Evolutionary conservation across 1,284 basidiomycete genomes (phyloP).

Genomic region (Puccinia polysora): DNA sequence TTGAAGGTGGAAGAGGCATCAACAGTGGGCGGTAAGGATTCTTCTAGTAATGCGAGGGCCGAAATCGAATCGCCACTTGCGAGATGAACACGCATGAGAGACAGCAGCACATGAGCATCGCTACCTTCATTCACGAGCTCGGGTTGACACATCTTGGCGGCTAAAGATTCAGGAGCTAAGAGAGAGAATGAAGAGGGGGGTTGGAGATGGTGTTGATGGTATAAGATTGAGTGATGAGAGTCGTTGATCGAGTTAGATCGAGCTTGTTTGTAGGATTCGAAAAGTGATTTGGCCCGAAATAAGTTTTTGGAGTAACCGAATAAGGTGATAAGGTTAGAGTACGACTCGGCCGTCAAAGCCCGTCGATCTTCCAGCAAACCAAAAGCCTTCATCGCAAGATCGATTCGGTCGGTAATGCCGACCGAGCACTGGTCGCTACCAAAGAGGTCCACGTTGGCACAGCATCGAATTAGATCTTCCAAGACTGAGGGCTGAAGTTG

Average conservation of each 20-base stretch:
- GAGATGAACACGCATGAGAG: slow-evolving; percentile 33
- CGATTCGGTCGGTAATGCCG: neutral
- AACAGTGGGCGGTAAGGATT: slow-evolving; percentile 1
- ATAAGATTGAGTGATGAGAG: neutral
- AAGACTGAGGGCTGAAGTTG: slow-evolving; percentile 34
- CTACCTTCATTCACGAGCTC: slow-evolving; percentile 17
- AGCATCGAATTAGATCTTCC: slow-evolving; percentile 23
- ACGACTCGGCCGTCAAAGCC: slow-evolving; percentile 22
- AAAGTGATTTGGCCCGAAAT: slow-evolving; percentile 11
- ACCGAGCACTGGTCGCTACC: neutral
- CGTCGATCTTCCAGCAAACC: slow-evolving; percentile 25
- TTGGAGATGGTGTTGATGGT: slow-evolving; percentile 19
- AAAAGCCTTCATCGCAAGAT: slow-evolving; percentile 34
- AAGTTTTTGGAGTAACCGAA: slow-evolving; percentile 22
- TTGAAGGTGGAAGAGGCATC: slow-evolving; percentile 2
- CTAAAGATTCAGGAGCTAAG: neutral
- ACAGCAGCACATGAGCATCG: slow-evolving; percentile 21
- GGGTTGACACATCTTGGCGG: slow-evolving; percentile 2
- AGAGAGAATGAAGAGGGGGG: slow-evolving; percentile 9
- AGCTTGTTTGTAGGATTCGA: slow-evolving; percentile 31
- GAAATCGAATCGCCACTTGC: slow-evolving; percentile 34
- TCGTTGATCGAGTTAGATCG: slow-evolving; percentile 1
- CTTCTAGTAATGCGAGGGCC: slow-evolving; percentile 33
- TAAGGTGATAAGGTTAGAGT: slow-evolving; percentile 18
- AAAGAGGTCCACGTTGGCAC: slow-evolving; percentile 16